Evolutionary conservation across 2,329 filamentous ascomycete species (phyloP).

Genomic region (Cordyceps fumosorosea): DNA sequence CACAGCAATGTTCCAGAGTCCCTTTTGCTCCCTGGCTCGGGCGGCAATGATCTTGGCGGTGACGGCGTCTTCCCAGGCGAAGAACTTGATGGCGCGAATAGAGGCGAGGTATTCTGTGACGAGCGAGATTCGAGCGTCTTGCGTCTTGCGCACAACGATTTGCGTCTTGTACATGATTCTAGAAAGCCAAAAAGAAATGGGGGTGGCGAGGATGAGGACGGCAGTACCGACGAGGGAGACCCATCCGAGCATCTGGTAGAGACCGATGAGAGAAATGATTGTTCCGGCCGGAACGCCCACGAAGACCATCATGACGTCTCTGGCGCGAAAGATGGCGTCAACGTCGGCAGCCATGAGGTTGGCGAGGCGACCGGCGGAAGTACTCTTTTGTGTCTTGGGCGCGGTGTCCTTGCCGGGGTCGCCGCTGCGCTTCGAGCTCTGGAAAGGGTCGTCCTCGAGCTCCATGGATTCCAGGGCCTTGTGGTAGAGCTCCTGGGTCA

Average conservation of each 20-base stretch:
- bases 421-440: slow-evolving; percentile 19
- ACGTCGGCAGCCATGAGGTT: slow-evolving; percentile 55
- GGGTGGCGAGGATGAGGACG: slow-evolving; percentile 40
- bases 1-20: slow-evolving; percentile 47
- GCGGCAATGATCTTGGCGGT: slow-evolving; percentile 43
- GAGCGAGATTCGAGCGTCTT: slow-evolving; percentile 50
- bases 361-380: slow-evolving; percentile 44
- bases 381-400: slow-evolving; percentile 27
- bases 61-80: slow-evolving; percentile 52
- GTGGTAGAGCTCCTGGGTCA: slow-evolving; percentile 53
- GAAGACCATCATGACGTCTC: slow-evolving; percentile 42
- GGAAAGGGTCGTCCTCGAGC: slow-evolving; percentile 47
- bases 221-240: slow-evolving; percentile 45
- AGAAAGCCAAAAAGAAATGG: slow-evolving; percentile 44
- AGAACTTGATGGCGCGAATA: slow-evolving; percentile 54
- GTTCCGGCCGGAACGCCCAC: slow-evolving; percentile 42
- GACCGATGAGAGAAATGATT: slow-evolving; percentile 40
- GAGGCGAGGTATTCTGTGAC: slow-evolving; percentile 52
- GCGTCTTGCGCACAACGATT: slow-evolving; percentile 45
- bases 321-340: slow-evolving; percentile 45
- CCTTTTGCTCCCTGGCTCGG: slow-evolving; percentile 44
- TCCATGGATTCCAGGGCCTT: slow-evolving; percentile 50
- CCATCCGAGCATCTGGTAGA: slow-evolving; percentile 52
- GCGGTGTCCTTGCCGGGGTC: slow-evolving; percentile 20
- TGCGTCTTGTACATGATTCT: slow-evolving; percentile 44